phyloP scores from a whole-genome alignment of 2,329 filamentous ascomycete genomes.

The Amphichorda felina region DNA sequence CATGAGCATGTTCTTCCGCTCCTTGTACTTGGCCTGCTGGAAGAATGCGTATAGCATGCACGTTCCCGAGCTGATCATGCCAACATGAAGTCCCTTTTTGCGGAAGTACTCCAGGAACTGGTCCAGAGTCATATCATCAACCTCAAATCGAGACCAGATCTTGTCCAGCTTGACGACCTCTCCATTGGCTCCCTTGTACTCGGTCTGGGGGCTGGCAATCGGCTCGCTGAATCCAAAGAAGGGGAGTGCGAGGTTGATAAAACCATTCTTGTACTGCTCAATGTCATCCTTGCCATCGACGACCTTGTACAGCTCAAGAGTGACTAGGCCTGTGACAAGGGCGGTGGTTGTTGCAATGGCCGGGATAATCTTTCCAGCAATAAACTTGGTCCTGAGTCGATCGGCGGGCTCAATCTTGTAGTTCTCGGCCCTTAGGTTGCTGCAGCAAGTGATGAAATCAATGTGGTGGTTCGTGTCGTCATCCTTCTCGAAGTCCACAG shows the following conservation, averaged over 20 bases:
- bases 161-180: slow-evolving; percentile 74
- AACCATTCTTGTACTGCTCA: slow-evolving; percentile 98
- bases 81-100: slow-evolving; percentile 67
- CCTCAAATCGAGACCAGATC: slow-evolving; percentile 95
- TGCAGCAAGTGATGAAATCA: slow-evolving; percentile 95
- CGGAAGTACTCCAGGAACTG: slow-evolving; percentile 78
- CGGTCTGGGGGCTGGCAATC: slow-evolving; percentile 85
- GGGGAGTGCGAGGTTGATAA: slow-evolving; percentile 88
- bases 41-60: slow-evolving; percentile 93
- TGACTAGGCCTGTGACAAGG: slow-evolving; percentile 83
- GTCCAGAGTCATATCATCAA: slow-evolving; percentile 71
- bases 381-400: slow-evolving; percentile 97
- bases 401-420: slow-evolving; percentile 94
- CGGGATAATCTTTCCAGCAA: slow-evolving; percentile 98
- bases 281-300: slow-evolving; percentile 93
- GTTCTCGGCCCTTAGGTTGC: slow-evolving; percentile 92
- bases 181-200: slow-evolving; percentile 68
- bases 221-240: slow-evolving; percentile 99
- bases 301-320: slow-evolving; percentile 92
- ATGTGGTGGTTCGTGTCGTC: slow-evolving; percentile 98
- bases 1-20: slow-evolving; percentile 65
- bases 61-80: slow-evolving; percentile 95
- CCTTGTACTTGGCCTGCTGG: slow-evolving; percentile 64
- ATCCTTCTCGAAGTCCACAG: slow-evolving; percentile 97
- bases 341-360: slow-evolving; percentile 97